Percentiles rank a stretch among this genome's conserved stretches.
phyloP scores from a whole-genome alignment of 2,329 filamentous ascomycete genomes.

The Cladophialophora exuberans region DNA sequence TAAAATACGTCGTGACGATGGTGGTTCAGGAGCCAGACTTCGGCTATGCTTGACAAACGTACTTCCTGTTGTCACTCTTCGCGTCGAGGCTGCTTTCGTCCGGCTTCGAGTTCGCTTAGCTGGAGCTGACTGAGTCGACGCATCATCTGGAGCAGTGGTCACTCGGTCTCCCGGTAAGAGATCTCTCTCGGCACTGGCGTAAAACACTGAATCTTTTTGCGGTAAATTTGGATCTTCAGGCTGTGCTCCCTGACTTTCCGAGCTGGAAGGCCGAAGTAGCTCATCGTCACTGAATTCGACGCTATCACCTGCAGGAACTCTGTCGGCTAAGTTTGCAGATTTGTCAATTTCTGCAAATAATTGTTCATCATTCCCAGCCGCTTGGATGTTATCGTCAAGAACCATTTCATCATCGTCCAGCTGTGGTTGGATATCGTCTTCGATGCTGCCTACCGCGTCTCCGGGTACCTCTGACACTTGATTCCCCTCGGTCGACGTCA shows the following conservation, averaged over 20 bases:
- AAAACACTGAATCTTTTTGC: background rate
- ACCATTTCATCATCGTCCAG: background rate
- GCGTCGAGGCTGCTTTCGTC: background rate
- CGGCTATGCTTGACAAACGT: conserved; percentile 1
- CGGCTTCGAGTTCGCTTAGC: conserved; percentile 9
- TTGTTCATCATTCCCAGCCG: background rate
- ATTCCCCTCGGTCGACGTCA: background rate
- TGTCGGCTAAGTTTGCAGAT: background rate
- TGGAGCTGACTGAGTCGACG: conserved; percentile 4
- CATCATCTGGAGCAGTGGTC: background rate
- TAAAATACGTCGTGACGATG: conserved; percentile 2
- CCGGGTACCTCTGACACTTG: background rate
- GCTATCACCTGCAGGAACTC: background rate
- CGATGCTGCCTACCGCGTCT: background rate
- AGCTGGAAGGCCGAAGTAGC: background rate
- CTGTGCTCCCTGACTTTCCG: background rate
- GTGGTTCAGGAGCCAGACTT: conserved; percentile 22
- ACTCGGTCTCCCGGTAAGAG: background rate
- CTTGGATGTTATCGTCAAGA: background rate
- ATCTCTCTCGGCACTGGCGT: background rate
- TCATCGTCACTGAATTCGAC: conserved; percentile 29
- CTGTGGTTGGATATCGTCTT: background rate
- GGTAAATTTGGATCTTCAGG: background rate
- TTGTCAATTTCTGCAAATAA: background rate
- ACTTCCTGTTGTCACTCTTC: background rate